Base-by-base conservation (phyloP, 2,329 filamentous ascomycete genomes). In the Fusarium agapanthi region DNA sequence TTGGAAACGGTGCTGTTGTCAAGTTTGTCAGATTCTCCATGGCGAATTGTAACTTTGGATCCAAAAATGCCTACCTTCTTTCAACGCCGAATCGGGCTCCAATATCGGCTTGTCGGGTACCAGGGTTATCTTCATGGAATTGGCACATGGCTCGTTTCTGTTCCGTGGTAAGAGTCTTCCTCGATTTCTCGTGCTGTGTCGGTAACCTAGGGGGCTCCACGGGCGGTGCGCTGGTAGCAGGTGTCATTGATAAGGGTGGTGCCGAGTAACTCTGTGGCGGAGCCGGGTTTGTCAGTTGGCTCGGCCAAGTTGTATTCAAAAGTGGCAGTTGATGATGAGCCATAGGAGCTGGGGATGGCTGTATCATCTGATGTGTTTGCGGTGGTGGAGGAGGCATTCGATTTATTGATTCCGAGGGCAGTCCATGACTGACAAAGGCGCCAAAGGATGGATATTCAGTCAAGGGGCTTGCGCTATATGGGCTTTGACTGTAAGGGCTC, bases 1-100 rank as follows among this genome's bases (percentile, higher is more conserved):
- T 99, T 99, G 61, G 96, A 99, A n/a, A 99, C 96, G 54, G 96
- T 99, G 84, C 96, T 99, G 69, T 57, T 51, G 54, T 61, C 37
- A 24, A 55, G 51, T 37, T 58, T 65, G 76, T 79, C 65, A 79
- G 78, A 65, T 44, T 53, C 24, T 77, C 83, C 78, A 77, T 65
- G 45, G 66, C 40, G 35, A 58, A 60, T 45, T 41, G 38, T 41
- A 47, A 32, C 53, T 61, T 50, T 28, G 37, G 43, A 54, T 56
- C 53, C 64, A 55, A 62, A 61, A 71, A 71, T 61, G 65, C 84
- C 81, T 91, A 98, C 96, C 96, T 98, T 92, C 96, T 87, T 84
- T 99, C 96, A 58, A 99, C 96, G 40, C 95, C 95, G 83, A 99
- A 99, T 80, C 95, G 91, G 66, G 92, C 92, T 83, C 96, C 96